phyloP scores from a whole-genome alignment of 441 rosid genomes.

The Bocquillonia castaneifolia region DNA sequence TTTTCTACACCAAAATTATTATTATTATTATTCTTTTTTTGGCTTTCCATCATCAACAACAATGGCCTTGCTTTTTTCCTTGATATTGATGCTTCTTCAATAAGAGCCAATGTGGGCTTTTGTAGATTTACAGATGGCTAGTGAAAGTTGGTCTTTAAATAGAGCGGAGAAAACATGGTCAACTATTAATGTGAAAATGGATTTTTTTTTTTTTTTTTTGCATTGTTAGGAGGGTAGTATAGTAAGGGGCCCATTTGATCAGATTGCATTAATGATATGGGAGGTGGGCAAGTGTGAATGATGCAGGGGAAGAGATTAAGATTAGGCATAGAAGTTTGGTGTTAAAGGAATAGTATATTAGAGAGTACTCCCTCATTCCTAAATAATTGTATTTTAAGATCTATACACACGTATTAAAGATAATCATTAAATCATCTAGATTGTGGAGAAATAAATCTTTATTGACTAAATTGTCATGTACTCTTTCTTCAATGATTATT shows the following conservation, averaged over 20 bases:
- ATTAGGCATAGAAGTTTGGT: too few species aligned
- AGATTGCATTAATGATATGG: not conserved
- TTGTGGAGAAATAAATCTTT: too few species aligned
- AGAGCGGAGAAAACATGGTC: not conserved
- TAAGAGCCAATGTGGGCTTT: not conserved
- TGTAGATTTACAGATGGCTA: not conserved
- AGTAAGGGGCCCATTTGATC: not conserved
- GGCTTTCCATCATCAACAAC: conserved; percentile 5
- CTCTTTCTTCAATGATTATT: too few species aligned
- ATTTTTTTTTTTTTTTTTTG: not conserved
- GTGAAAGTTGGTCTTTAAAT: conserved; percentile 3
- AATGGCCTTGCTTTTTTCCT: not conserved
- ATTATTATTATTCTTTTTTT: conserved; percentile 1
- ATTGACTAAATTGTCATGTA: too few species aligned
- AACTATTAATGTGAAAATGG: not conserved
- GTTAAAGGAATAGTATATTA: too few species aligned
- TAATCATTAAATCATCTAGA: too few species aligned
- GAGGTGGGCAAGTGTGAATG: not conserved
- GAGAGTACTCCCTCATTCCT: too few species aligned
- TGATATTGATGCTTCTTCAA: not conserved
- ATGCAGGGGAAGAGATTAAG: too few species aligned
- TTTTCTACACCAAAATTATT: conserved; percentile 23
- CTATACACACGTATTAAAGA: too few species aligned
- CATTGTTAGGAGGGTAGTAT: not conserved
- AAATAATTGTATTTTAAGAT: too few species aligned